Percentiles rank a stretch among this genome's conserved stretches.
These are phyloP conservation scores for Prunus fruticosa DNA, from an alignment of 306 rosid genomes.

Conservation along the genomic window DNA sequence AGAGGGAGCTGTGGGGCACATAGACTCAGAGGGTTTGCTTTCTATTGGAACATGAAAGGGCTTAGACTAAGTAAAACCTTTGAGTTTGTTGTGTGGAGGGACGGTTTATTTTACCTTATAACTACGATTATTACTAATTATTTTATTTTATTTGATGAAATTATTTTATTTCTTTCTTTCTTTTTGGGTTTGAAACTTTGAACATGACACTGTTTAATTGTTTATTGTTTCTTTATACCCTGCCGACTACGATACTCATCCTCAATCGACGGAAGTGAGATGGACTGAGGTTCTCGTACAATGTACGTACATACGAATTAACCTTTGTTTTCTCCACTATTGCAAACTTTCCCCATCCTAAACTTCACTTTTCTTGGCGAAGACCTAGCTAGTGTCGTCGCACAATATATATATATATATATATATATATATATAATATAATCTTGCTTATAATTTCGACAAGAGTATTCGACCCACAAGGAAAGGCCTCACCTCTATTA, in stretches of 20 bases:
- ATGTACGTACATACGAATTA: neutral
- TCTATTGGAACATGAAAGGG: slow-evolving; percentile 22
- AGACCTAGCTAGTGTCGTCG: neutral
- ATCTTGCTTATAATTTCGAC: no score
- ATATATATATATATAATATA: no score
- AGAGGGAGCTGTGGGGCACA: slow-evolving; percentile 17
- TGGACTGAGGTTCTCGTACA: neutral
- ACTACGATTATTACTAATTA: neutral
- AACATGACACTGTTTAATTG: neutral
- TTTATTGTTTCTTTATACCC: slow-evolving; percentile 37
- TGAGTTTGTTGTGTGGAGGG: slow-evolving; percentile 28
- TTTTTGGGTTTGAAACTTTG: neutral
- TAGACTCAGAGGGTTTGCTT: neutral
- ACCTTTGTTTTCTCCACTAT: slow-evolving; percentile 8
- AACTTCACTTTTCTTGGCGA: neutral
- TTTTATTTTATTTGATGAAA: neutral
- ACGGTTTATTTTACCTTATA: slow-evolving; percentile 19
- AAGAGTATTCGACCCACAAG: no score
- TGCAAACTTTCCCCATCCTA: neutral
- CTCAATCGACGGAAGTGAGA: neutral
- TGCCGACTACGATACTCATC: slow-evolving; percentile 52
- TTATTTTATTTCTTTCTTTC: neutral
- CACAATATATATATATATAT: no score
- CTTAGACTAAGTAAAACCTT: slow-evolving; percentile 14
- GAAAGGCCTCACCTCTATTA: no score